A percentile compares a stretch with the other conserved stretches of the same genome.
Evolutionary conservation across 179 eudicot species (phyloP).

Genomic region (Patellifolia procumbens): DNA sequence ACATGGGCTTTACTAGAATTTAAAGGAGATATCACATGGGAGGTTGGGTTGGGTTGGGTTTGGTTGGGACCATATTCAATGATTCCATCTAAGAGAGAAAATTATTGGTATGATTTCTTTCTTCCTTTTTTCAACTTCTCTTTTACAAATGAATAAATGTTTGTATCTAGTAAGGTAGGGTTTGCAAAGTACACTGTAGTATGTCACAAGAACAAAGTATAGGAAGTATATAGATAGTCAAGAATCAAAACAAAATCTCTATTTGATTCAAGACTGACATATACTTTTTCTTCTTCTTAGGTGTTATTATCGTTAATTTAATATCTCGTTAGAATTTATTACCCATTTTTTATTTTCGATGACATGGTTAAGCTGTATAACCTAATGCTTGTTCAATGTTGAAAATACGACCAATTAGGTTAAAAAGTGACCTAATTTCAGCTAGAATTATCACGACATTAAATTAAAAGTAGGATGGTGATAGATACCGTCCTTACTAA

Average conservation of each 20-base stretch:
- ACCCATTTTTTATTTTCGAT: no score
- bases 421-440: no score
- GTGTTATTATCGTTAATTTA: background rate
- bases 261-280: background rate
- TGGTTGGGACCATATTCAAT: conserved; percentile 3
- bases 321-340: background rate
- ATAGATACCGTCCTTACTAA: no score
- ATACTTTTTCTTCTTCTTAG: background rate
- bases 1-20: background rate
- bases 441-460: no score
- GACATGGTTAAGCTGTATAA: no score
- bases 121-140: no score
- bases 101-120: no score
- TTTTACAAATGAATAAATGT: no score
- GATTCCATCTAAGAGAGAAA: no score
- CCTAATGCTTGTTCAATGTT: no score
- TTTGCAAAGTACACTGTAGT: background rate
- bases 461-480: no score
- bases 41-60: background rate
- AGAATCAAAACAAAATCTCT: background rate
- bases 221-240: background rate
- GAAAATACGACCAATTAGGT: no score
- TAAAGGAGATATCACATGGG: conserved; percentile 10
- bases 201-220: background rate
- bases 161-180: background rate